These are phyloP conservation scores for Saccharomycopsis hybrid DNA, from an alignment of 1,139 yeast species.

Conservation along the genomic window DNA sequence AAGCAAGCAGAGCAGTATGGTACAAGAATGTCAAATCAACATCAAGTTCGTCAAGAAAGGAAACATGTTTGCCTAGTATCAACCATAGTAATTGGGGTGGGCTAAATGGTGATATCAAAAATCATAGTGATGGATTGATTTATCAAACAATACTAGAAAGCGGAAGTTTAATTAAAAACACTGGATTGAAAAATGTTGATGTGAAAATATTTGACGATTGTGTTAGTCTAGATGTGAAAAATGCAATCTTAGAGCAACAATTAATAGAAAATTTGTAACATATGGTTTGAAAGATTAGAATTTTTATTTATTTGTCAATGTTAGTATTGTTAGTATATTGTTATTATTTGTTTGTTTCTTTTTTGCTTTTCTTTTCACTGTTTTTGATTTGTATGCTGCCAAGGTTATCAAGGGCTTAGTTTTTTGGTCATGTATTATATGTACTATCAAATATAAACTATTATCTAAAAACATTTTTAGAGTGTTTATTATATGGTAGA, in stretches of 20 bases:
- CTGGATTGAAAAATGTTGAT: conserved; percentile 62
- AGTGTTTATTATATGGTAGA: not conserved
- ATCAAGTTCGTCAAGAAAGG: not conserved
- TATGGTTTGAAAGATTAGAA: not conserved
- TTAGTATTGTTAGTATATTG: not conserved
- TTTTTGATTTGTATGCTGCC: too few species aligned
- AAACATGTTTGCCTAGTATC: not conserved
- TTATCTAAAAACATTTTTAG: not conserved
- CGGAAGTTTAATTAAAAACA: conserved; percentile 40
- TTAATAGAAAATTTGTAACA: conserved; percentile 4
- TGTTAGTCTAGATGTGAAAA: conserved; percentile 49
- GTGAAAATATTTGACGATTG: conserved; percentile 49
- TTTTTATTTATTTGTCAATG: not conserved
- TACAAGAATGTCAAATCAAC: not conserved
- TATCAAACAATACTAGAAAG: conserved; percentile 48
- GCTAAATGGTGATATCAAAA: conserved; percentile 21
- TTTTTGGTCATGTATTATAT: not conserved
- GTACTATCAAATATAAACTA: not conserved
- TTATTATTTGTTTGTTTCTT: not conserved
- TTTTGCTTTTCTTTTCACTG: not conserved
- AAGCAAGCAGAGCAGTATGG: conserved; percentile 48
- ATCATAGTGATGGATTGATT: conserved; percentile 31
- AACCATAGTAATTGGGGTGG: conserved; percentile 19
- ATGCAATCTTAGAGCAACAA: conserved; percentile 57
- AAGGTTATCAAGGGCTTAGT: too few species aligned